phyloP scores from a whole-genome alignment of 108 stramenopile genomes.

The Cylindrotheca fusiformis region DNA sequence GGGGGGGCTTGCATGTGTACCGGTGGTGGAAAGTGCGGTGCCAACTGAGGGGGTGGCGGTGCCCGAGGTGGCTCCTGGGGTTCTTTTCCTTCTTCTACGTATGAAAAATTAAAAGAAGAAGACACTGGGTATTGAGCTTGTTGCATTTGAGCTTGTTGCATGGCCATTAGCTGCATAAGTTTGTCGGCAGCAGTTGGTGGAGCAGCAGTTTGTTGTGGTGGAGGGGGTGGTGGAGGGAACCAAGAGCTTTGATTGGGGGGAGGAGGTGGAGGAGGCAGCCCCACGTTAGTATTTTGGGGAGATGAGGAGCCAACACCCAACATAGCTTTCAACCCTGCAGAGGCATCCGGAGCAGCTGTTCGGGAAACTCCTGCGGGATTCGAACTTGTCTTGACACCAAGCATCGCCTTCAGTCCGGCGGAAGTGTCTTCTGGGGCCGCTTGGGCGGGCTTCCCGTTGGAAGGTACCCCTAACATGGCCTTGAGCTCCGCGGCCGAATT shows the following conservation, averaged over 20 bases:
- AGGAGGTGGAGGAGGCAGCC: slow-evolving; percentile 1
- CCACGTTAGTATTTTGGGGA: too few species aligned
- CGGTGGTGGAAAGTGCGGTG: neutral
- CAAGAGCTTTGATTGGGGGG: slow-evolving; percentile 10
- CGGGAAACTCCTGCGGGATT: neutral
- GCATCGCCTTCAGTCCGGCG: slow-evolving; percentile 38
- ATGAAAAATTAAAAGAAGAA: slow-evolving; percentile 77
- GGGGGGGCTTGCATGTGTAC: slow-evolving; percentile 10
- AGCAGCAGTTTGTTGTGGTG: neutral
- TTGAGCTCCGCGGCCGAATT: slow-evolving; percentile 39
- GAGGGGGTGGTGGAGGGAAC: slow-evolving; percentile 13
- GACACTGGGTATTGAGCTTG: slow-evolving; percentile 9
- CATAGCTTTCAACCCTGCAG: slow-evolving; percentile 22
- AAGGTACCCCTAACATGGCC: slow-evolving; percentile 57
- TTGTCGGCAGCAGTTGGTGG: slow-evolving; percentile 61
- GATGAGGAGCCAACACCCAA: too few species aligned
- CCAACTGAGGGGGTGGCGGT: slow-evolving; percentile 8
- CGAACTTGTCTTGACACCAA: slow-evolving; percentile 14
- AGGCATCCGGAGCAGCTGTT: neutral
- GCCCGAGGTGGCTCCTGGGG: slow-evolving; percentile 27
- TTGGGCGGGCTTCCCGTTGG: slow-evolving; percentile 5
- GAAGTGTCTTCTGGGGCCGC: slow-evolving; percentile 5
- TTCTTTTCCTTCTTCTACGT: slow-evolving; percentile 76
- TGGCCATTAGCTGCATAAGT: slow-evolving; percentile 58
- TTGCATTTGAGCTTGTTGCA: slow-evolving; percentile 21